Percentiles rank a stretch among this genome's conserved stretches.
Evolutionary conservation across 2,329 filamentous ascomycete genomes (phyloP).

Genomic region (Botrytis hyacinthi): DNA sequence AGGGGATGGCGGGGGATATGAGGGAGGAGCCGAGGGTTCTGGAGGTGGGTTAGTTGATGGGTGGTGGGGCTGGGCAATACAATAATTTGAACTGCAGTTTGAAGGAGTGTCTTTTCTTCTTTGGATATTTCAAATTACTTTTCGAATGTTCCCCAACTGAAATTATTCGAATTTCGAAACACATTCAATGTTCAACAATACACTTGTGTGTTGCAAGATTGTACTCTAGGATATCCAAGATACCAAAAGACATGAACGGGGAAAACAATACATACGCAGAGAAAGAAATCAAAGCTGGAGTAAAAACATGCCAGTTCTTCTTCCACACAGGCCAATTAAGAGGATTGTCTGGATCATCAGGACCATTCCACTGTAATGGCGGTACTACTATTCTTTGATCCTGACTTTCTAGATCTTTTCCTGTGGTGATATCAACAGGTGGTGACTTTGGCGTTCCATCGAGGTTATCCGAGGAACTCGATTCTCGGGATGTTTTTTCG

Average conservation of each 20-base stretch:
- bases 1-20: neutral
- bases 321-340: neutral
- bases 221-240: neutral
- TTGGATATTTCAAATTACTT: neutral
- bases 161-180: rapidly evolving
- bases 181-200: neutral
- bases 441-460: neutral
- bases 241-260: neutral
- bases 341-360: neutral
- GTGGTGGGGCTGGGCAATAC: neutral
- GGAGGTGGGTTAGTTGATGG: neutral
- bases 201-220: neutral
- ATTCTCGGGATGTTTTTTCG: neutral
- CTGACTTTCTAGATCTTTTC: neutral
- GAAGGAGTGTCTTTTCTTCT: neutral
- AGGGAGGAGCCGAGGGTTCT: neutral
- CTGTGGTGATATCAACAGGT: neutral
- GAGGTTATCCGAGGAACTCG: neutral
- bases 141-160: neutral
- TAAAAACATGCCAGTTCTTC: neutral
- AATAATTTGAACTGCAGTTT: neutral
- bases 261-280: neutral
- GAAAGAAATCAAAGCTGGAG: neutral
- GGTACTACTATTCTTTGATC: neutral
- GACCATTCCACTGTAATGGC: neutral